Conservation (phyloP, 2,329 filamentous ascomycete species). For the Helotiales sp. region DNA sequence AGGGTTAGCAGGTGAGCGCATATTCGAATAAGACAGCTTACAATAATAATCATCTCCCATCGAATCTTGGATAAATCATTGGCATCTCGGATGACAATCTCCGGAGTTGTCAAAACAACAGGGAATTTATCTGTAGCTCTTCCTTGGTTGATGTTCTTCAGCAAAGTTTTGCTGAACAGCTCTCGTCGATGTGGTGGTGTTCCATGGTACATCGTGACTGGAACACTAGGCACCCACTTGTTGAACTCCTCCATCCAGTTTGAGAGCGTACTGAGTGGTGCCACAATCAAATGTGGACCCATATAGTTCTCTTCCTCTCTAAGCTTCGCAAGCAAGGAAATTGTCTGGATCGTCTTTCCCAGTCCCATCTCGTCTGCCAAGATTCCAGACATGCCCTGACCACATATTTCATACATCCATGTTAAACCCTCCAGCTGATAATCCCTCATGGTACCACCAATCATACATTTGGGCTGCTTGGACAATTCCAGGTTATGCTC, state of each 20-base stretch:
- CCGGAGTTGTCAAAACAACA: constrained; percentile 91
- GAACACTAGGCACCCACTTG: constrained; percentile 86
- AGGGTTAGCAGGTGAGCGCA: constrained; percentile 15
- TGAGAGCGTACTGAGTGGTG: constrained; percentile 84
- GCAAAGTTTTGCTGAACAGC: constrained; percentile 72
- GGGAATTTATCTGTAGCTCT: constrained; percentile 69
- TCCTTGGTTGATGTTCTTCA: constrained; percentile 58
- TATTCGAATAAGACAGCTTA: constrained; percentile 39
- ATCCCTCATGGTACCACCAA: constrained; percentile 85
- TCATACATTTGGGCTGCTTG: constrained; percentile 80
- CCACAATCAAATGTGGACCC: constrained; percentile 88
- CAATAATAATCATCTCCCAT: constrained; percentile 97
- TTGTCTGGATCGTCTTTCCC: constrained; percentile 55
- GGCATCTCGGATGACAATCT: constrained; percentile 91
- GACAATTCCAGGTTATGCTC: constrained; percentile 75
- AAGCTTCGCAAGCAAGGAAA: constrained; percentile 67
- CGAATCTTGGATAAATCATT: constrained; percentile 79
- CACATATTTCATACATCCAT: constrained; percentile 75
- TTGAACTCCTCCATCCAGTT: constrained; percentile 97
- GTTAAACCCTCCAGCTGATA: constrained; percentile 95
- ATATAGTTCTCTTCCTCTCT: constrained; percentile 81
- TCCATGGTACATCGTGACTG: constrained; percentile 89
- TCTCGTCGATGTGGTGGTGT: constrained; percentile 73
- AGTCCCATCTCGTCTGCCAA: constrained; percentile 62
- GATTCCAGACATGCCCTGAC: constrained; percentile 63